Percentiles rank a stretch among this genome's conserved stretches.
phyloP scores from a whole-genome alignment of 2,329 filamentous ascomycete species.

The Byssothecium circinans region DNA sequence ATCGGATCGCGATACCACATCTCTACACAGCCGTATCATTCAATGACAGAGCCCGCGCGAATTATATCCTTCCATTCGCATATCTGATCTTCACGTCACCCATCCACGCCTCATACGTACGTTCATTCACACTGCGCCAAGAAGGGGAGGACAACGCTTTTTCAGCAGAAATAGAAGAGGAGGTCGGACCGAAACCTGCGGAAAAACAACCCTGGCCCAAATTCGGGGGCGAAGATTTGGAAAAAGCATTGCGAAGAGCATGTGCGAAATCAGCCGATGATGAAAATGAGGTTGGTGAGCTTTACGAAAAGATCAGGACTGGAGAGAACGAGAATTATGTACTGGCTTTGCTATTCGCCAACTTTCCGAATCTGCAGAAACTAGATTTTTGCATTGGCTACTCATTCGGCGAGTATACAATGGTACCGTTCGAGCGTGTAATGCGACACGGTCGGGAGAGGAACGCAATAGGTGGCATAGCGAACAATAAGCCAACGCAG shows the following conservation, averaged over 20 bases:
- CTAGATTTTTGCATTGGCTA: background rate
- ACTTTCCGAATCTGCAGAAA: background rate
- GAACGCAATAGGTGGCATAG: too few relatives aligned
- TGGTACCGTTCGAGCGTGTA: too few relatives aligned
- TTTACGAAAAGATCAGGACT: background rate
- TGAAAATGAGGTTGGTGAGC: background rate
- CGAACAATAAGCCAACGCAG: too few relatives aligned
- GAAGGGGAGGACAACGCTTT: too few relatives aligned
- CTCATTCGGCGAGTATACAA: background rate
- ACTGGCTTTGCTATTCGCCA: background rate
- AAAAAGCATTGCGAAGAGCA: background rate
- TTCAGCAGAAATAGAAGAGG: too few relatives aligned
- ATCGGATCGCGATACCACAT: slow-evolving; percentile 5
- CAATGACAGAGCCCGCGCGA: background rate
- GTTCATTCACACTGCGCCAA: background rate
- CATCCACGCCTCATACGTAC: slow-evolving; percentile 2
- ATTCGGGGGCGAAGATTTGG: background rate
- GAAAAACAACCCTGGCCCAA: background rate
- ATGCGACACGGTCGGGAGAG: too few relatives aligned
- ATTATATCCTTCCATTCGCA: background rate
- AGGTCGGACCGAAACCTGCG: background rate
- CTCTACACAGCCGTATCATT: slow-evolving; percentile 2
- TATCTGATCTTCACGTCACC: slow-evolving; percentile 3
- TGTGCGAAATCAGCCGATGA: background rate
- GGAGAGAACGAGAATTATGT: background rate